Percentiles rank a stretch among this genome's conserved stretches.
Conservation (phyloP, 805 yeast species). For the Lipomyces oligophaga region DNA sequence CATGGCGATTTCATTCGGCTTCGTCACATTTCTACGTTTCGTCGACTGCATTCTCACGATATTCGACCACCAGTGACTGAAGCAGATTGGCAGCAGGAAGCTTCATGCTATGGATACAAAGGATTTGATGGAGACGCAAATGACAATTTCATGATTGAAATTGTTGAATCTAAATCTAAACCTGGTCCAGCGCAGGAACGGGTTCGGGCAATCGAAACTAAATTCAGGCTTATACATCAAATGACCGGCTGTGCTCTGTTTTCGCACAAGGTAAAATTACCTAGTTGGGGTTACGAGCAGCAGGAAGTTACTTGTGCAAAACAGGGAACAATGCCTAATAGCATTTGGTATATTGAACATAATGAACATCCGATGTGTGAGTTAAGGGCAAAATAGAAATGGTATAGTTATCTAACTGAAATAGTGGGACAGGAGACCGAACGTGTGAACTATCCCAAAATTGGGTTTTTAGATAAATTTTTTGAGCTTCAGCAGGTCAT, state of each 20-base stretch:
- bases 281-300: conserved; percentile 81
- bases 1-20: conserved; percentile 60
- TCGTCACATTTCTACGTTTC: conserved; percentile 66
- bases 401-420: neutral
- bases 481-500: conserved; percentile 55
- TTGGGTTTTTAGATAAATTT: conserved; percentile 50
- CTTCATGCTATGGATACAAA: conserved; percentile 63
- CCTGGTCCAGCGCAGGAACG: conserved; percentile 40
- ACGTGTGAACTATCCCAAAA: conserved; percentile 36
- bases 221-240: conserved; percentile 64
- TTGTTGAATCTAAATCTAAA: conserved; percentile 41
- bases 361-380: conserved; percentile 53
- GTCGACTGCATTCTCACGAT: conserved; percentile 66
- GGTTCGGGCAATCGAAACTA: conserved; percentile 58
- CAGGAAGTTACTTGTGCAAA: conserved; percentile 86
- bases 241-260: conserved; percentile 67
- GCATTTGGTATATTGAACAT: conserved; percentile 71
- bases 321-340: conserved; percentile 61
- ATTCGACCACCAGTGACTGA: conserved; percentile 83
- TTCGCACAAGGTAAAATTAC: conserved; percentile 69
- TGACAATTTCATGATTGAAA: conserved; percentile 65
- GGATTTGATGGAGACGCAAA: conserved; percentile 62
- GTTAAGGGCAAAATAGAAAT: conserved; percentile 28
- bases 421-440: conserved; percentile 36
- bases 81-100: conserved; percentile 85